These are phyloP conservation scores for Calonectria honghensis DNA, from an alignment of 2,329 filamentous ascomycete genomes.

Conservation along the genomic window DNA sequence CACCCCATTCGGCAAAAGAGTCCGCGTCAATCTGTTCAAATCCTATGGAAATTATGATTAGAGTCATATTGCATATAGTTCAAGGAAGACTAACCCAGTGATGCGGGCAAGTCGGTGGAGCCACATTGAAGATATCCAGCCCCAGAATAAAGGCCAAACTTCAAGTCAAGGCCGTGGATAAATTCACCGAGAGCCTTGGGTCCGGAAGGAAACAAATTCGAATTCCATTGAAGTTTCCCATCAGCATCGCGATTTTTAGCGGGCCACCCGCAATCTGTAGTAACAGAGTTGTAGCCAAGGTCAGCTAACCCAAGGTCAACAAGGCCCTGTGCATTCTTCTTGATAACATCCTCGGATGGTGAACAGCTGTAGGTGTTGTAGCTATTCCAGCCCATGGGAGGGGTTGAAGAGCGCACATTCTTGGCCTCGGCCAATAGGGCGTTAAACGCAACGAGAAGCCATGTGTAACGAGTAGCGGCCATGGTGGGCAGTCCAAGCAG, in stretches of 20 bases:
- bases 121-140: slow-evolving; percentile 67
- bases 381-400: slow-evolving; percentile 74
- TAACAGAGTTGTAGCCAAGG: slow-evolving; percentile 74
- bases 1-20: slow-evolving; percentile 65
- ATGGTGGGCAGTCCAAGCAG: neutral
- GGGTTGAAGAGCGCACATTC: slow-evolving; percentile 57
- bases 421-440: slow-evolving; percentile 8
- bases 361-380: slow-evolving; percentile 68
- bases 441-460: slow-evolving; percentile 28
- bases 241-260: slow-evolving; percentile 62
- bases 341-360: slow-evolving; percentile 48
- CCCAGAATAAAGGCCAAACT: slow-evolving; percentile 74
- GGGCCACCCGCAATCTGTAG: slow-evolving; percentile 76
- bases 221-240: slow-evolving; percentile 70
- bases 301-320: slow-evolving; percentile 70
- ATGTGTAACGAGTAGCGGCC: slow-evolving; percentile 9
- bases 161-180: slow-evolving; percentile 68
- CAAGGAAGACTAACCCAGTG: slow-evolving; percentile 59
- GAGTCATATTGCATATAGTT: neutral
- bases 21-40: slow-evolving; percentile 65
- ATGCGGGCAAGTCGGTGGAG: slow-evolving; percentile 64
- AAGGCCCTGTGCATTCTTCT: slow-evolving; percentile 71
- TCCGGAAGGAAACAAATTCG: slow-evolving; percentile 69
- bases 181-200: slow-evolving; percentile 69
- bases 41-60: slow-evolving; percentile 50